Base-by-base conservation (phyloP, 352 stramenopile species). In the Pilasporangium apinafurcum region DNA sequence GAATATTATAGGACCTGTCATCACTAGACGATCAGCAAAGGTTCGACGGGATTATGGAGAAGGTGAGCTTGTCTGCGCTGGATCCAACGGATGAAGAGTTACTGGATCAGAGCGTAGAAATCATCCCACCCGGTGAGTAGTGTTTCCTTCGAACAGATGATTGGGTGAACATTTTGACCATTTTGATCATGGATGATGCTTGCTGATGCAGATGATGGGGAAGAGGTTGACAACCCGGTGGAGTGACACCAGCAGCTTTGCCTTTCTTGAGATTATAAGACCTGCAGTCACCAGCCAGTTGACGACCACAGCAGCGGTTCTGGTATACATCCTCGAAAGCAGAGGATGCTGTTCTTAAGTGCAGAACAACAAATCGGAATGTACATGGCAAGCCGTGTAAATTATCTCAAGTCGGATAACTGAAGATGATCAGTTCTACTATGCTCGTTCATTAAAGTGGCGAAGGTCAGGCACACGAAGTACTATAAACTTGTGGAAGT, bases 31-130 rank as follows among this genome's bases (percentile, higher is more conserved):
- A 84, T 25, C 65, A 80, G 46, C 68, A 83, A 50, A 58, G 66
- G 29, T 84, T 77, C 43, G 72, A 84, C 27, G 68, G 68, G 18
- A 59, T 84, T 26, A 46, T 84, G 27, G 72, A 82, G 34, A 84
- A 84, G 48, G 68, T 81, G 29, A 71, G 65, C 25, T 45, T 84
- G 25, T 82, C 72, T 4, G 61, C 63, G 36, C 64, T 83, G 22
- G 68, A 84, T 34, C 72, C 72, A 36, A 81, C 72, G 18, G 72
- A 80, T 36, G 68, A 84, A 31, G 72, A 78, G 26, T 41, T 84
- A 44, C 53, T 75, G 33, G 63, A 66, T 29, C 55, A 75, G 39
- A 59, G 53, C 37, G 64, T 75, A 24, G 64, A 75, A 39, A 72
- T 72, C 39, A 67, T 76, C 35, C 37, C 61, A 38, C 61, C 61